Evolutionary conservation across 2,329 filamentous ascomycete species (phyloP), one percentile per base, ranked within the genome.

Genomic region (Madurella fahalii): DNA sequence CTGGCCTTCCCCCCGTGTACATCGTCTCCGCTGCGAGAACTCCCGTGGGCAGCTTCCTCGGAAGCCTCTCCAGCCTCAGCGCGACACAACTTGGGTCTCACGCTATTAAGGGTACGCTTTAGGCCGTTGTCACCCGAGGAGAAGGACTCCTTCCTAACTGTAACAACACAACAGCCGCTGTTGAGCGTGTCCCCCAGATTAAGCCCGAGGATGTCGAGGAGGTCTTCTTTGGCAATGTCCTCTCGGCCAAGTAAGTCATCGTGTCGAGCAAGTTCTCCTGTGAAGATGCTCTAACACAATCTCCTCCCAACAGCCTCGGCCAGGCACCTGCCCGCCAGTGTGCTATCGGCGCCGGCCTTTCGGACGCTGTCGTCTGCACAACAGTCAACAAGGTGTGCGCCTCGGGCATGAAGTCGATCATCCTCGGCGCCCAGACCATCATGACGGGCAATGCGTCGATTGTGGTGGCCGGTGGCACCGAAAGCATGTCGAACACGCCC

Each of bases 371-470:
- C 61, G 83, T 95, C 64, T 89, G 87, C 75, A 99, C 94, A 44
- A 95, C 92, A 50, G 84, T 99, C 69, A 99, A 99, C 86, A 99
- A 99, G 80, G 94, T 99, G 71, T 99, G 94, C 82, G 94, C 94
- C 61, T 96, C 92, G 9, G 86, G 87, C 43, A 78, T 96, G 71
- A 99, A 99, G 80, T 90, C 94, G 64, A 87, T 99, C 69, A 90
- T 96, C 63, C 82, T 99, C 58, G 94, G 89, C 64, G 90, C 93
- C 49, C 94, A 97, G 76, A 96, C 93, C 66, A 99, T 99, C 77
- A 91, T 97, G 72, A 95, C 92, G 51, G 93, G 94, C 64, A 96
- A 90, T 70, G 93, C 93, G 61, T 86, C 90, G 65, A 86, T 96
- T 62, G 85, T 99, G 61, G 90, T 99, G 57, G 94, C 92, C 62